Percentiles rank a stretch among this genome's conserved stretches.
Evolutionary conservation across 305 asterid species (phyloP).

Genomic region (Fraxinus angustifolia): DNA sequence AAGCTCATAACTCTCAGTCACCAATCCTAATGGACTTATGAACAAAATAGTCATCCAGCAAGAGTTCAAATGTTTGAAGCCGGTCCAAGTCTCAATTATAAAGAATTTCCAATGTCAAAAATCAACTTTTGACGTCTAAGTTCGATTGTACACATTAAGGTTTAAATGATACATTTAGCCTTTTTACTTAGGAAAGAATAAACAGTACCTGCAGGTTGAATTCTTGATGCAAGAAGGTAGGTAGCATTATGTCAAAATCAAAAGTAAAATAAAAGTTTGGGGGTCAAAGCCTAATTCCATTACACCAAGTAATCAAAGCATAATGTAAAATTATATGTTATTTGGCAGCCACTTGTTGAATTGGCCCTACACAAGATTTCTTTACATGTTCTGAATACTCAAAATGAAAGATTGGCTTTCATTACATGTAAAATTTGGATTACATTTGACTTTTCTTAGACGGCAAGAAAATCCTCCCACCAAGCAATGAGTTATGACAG

Average conservation of each 20-base stretch:
- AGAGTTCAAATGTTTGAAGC: not conserved
- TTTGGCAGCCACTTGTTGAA: slow-evolving; percentile 5
- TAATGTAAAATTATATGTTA: not conserved
- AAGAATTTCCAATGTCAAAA: not conserved
- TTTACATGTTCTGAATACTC: slow-evolving; percentile 22
- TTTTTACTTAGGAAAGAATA: not conserved
- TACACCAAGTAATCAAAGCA: not conserved
- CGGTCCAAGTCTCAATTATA: not conserved
- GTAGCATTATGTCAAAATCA: not conserved
- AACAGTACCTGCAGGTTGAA: not conserved
- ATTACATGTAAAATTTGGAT: slow-evolving; percentile 1
- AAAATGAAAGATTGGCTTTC: slow-evolving; percentile 25
- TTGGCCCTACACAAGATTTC: not conserved
- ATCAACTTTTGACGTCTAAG: not conserved
- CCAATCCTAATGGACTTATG: not conserved
- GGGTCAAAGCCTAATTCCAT: not conserved
- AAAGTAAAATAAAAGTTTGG: not conserved
- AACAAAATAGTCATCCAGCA: not conserved
- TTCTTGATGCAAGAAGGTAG: not conserved
- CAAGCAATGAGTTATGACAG: slow-evolving; percentile 25
- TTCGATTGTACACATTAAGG: not conserved
- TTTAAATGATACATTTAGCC: not conserved
- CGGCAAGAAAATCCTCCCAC: slow-evolving; percentile 36
- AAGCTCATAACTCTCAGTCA: not conserved
- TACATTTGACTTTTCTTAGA: slow-evolving; percentile 35